Conservation (phyloP, 768 basidiomycete species). For the Termitomyces sp. region DNA sequence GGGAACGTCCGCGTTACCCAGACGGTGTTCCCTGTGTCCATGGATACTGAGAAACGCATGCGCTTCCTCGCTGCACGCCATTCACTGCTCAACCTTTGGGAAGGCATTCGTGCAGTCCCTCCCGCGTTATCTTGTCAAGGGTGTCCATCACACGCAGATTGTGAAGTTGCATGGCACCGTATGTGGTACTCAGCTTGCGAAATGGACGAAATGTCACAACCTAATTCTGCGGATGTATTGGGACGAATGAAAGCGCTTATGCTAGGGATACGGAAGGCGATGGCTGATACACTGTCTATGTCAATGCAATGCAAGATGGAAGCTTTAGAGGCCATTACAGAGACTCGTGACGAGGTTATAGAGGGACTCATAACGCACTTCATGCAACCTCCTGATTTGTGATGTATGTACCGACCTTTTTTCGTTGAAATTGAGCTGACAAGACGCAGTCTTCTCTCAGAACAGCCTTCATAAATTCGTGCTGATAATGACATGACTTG, state of each 20-base stretch:
- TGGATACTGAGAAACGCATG: constrained; percentile 32
- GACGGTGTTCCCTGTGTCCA: constrained; percentile 22
- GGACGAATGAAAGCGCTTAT: constrained; percentile 45
- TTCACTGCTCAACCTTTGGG: constrained; percentile 50
- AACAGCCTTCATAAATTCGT: not conserved
- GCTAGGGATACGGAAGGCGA: constrained; percentile 29
- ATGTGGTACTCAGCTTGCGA: constrained; percentile 46
- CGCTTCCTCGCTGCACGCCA: constrained; percentile 53
- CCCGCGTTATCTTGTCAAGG: constrained; percentile 32
- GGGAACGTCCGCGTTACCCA: constrained; percentile 21
- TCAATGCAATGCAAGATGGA: constrained; percentile 36
- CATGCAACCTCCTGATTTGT: constrained; percentile 3
- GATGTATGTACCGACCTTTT: not conserved
- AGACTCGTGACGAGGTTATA: constrained; percentile 34
- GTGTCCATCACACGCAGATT: constrained; percentile 47
- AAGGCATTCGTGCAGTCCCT: constrained; percentile 41
- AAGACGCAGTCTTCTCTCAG: not conserved
- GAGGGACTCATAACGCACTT: constrained; percentile 34
- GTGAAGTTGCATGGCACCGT: constrained; percentile 42
- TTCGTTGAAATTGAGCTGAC: not conserved
- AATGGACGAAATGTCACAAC: constrained; percentile 36
- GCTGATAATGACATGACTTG: not conserved
- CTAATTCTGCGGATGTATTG: constrained; percentile 51
- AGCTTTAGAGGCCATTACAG: constrained; percentile 37
- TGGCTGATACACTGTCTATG: constrained; percentile 28